A percentile compares a stretch with the other conserved stretches of the same genome.
Evolutionary conservation across 106 monocot genomes (phyloP).

Genomic region (Platanthera guangdongensis): DNA sequence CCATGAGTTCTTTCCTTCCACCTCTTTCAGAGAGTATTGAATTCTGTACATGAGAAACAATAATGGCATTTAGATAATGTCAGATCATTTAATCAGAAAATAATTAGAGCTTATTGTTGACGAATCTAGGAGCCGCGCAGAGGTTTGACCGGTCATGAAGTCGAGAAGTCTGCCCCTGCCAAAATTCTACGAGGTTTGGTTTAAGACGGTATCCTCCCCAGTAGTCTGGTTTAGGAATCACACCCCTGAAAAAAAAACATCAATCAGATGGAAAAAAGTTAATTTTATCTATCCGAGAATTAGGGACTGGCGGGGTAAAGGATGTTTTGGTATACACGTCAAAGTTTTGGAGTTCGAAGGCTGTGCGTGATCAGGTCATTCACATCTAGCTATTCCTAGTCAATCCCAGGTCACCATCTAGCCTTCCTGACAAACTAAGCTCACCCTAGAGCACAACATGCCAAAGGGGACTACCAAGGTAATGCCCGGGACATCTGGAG

Average conservation of each 20-base stretch:
- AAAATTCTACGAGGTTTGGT: conserved; percentile 74
- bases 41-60: conserved; percentile 29
- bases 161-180: conserved; percentile 96
- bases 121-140: background rate
- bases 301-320: too few relatives aligned
- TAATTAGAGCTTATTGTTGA: background rate
- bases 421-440: too few relatives aligned
- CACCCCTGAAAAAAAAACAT: conserved; percentile 29
- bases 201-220: conserved; percentile 93
- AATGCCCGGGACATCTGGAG: too few relatives aligned
- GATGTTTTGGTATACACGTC: too few relatives aligned
- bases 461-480: too few relatives aligned
- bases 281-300: too few relatives aligned
- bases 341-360: too few relatives aligned
- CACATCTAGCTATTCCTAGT: too few relatives aligned
- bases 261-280: background rate
- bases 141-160: conserved; percentile 78
- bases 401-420: too few relatives aligned
- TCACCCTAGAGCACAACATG: too few relatives aligned
- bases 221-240: conserved; percentile 80
- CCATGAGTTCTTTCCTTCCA: conserved; percentile 56
- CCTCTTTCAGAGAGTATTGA: conserved; percentile 57
- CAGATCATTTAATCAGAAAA: conserved; percentile 1
- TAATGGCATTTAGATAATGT: background rate
- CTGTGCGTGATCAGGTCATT: too few relatives aligned